These are phyloP conservation scores for Prunella vulgaris DNA, from an alignment of 257 asterid genomes.

Conservation along the genomic window DNA sequence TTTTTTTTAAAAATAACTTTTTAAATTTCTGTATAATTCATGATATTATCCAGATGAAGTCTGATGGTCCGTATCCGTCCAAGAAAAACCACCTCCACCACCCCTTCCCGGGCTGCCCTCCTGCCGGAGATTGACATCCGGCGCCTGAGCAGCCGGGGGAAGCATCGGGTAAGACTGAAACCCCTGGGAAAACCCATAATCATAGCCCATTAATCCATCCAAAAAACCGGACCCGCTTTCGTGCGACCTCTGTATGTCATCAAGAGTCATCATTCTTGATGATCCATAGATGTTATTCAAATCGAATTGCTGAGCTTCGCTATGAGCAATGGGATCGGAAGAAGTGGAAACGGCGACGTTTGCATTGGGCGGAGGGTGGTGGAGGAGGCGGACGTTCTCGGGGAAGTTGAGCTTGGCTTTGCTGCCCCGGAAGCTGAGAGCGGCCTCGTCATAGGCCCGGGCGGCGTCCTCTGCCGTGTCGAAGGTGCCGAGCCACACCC, in stretches of 20 bases:
- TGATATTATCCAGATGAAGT: not conserved
- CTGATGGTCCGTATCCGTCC: constrained; percentile 27
- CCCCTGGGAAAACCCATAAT: constrained; percentile 5
- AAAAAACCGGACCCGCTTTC: constrained; percentile 4
- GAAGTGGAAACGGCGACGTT: constrained; percentile 24
- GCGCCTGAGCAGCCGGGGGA: constrained; percentile 9
- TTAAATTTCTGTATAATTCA: no score
- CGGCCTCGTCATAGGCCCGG: constrained; percentile 55
- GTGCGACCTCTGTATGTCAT: constrained; percentile 20
- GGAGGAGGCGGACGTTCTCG: constrained; percentile 39
- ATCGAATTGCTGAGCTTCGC: constrained; percentile 15
- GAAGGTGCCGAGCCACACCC: constrained; percentile 58
- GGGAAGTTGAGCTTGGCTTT: constrained; percentile 61
- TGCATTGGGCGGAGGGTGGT: not conserved
- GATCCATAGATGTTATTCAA: not conserved
- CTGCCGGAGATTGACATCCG: no score
- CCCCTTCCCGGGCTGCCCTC: constrained; percentile 28
- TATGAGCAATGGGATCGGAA: constrained; percentile 31
- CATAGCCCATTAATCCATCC: constrained; percentile 21
- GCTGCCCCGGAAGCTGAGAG: constrained; percentile 53
- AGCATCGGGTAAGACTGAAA: constrained; percentile 7
- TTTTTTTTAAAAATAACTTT: no score
- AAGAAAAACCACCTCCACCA: constrained; percentile 27
- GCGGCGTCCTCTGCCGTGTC: constrained; percentile 58
- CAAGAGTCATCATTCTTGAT: constrained; percentile 18